These are phyloP conservation scores for Poa pratensis DNA, from an alignment of 176 grass and related monocot genomes.

Conservation along the genomic window DNA sequence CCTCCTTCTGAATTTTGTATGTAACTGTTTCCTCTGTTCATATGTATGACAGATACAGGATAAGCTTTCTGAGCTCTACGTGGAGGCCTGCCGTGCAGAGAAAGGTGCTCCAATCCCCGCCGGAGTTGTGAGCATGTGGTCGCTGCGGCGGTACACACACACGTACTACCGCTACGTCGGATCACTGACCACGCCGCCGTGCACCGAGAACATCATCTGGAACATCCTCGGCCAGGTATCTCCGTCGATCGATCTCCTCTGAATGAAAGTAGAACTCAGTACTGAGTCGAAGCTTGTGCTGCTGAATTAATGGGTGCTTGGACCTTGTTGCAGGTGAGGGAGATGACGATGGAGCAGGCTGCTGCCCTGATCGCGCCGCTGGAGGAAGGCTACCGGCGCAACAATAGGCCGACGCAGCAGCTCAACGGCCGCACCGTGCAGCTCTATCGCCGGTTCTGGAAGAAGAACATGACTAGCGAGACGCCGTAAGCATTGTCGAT, in stretches of 20 bases:
- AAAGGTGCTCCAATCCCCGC: slow-evolving; percentile 43
- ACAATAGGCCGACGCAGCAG: slow-evolving; percentile 69
- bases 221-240: slow-evolving; percentile 66
- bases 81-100: slow-evolving; percentile 47
- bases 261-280: background rate
- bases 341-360: slow-evolving; percentile 64
- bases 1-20: background rate
- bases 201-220: slow-evolving; percentile 91
- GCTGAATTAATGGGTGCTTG: background rate
- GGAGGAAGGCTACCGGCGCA: slow-evolving; percentile 49
- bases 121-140: slow-evolving; percentile 45
- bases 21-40: background rate
- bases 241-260: background rate
- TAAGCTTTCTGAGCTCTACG: slow-evolving; percentile 62
- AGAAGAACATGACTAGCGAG: slow-evolving; percentile 11
- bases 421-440: slow-evolving; percentile 66
- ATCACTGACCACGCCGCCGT: slow-evolving; percentile 86
- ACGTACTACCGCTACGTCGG: slow-evolving; percentile 78
- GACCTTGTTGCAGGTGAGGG: slow-evolving; percentile 54
- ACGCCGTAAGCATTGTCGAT: slow-evolving; percentile 17
- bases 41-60: slow-evolving; percentile 58
- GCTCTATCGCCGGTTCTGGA: slow-evolving; percentile 52
- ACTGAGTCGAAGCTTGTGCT: background rate
- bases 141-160: slow-evolving; percentile 46
- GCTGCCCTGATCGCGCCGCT: slow-evolving; percentile 60